Conservation (phyloP, 2,329 filamentous ascomycete genomes). For the Onygenales sp. region DNA sequence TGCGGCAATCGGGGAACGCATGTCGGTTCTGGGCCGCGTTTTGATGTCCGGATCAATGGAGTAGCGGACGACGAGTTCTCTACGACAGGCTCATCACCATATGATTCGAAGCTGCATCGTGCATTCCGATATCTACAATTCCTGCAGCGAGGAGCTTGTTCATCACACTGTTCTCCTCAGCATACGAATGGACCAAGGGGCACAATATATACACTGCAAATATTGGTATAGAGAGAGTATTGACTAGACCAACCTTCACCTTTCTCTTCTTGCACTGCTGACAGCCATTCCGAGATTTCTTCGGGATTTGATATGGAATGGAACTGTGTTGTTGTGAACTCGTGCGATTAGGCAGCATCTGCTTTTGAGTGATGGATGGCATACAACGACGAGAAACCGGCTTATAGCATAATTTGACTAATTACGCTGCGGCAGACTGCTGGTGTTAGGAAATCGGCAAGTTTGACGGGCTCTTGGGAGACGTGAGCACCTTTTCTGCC, state of each 20-base stretch:
- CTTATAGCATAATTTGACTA: too few species aligned
- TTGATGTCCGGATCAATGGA: too few species aligned
- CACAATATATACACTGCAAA: background rate
- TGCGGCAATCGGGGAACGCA: background rate
- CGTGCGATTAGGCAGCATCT: background rate
- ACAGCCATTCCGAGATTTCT: slow-evolving; percentile 11
- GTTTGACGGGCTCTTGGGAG: too few species aligned
- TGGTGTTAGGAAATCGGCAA: too few species aligned
- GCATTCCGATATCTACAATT: slow-evolving; percentile 9
- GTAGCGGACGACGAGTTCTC: too few species aligned
- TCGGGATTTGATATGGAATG: background rate
- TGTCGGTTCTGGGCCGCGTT: background rate
- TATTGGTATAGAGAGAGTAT: too few species aligned
- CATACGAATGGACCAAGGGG: background rate
- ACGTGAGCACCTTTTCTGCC: too few species aligned
- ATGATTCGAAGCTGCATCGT: slow-evolving; percentile 7
- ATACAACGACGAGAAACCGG: too few species aligned
- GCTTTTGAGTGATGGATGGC: background rate
- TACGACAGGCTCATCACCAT: background rate
- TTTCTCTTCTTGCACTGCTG: slow-evolving; percentile 11
- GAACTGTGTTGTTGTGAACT: too few species aligned
- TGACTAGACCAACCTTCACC: slow-evolving; percentile 8
- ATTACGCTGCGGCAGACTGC: too few species aligned
- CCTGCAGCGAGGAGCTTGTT: slow-evolving; percentile 10
- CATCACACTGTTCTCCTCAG: slow-evolving; percentile 8